These are phyloP conservation scores for Aristolochia contorta DNA, from an alignment of 164 flowering plant species.

Conservation along the genomic window DNA sequence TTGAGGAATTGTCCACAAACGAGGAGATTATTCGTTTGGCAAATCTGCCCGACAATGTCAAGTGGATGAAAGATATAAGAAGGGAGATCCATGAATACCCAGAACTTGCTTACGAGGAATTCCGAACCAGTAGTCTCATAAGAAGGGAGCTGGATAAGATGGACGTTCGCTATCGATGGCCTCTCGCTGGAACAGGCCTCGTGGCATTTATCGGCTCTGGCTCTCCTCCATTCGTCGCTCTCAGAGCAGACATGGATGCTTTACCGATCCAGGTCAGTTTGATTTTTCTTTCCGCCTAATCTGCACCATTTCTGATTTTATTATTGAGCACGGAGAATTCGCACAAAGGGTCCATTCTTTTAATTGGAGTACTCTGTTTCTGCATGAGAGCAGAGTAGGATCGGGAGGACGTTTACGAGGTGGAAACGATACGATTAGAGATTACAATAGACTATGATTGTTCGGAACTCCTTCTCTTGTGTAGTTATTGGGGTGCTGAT, in stretches of 20 bases:
- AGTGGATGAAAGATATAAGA: constrained; percentile 52
- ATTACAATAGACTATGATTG: not conserved
- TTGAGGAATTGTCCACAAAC: not conserved
- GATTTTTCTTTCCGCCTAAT: not conserved
- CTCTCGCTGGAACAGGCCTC: constrained; percentile 17
- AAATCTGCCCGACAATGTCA: not conserved
- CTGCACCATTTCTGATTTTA: no score
- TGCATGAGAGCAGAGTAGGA: no score
- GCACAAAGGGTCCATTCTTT: not conserved
- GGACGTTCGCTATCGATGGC: constrained; percentile 43
- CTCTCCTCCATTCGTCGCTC: constrained; percentile 49
- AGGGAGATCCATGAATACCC: constrained; percentile 68
- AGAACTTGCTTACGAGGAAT: constrained; percentile 57
- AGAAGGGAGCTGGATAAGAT: constrained; percentile 46
- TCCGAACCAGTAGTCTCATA: constrained; percentile 71
- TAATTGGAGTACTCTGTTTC: not conserved
- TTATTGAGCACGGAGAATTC: not conserved
- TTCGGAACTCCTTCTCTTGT: not conserved
- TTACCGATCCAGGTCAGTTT: constrained; percentile 51
- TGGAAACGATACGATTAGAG: not conserved
- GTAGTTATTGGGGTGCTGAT: not conserved
- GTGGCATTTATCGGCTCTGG: constrained; percentile 8
- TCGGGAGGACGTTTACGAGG: no score
- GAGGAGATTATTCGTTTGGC: not conserved
- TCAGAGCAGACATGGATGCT: constrained; percentile 78